phyloP scores from a whole-genome alignment of 2,329 filamentous ascomycete genomes.

The Orbilia brochopaga region DNA sequence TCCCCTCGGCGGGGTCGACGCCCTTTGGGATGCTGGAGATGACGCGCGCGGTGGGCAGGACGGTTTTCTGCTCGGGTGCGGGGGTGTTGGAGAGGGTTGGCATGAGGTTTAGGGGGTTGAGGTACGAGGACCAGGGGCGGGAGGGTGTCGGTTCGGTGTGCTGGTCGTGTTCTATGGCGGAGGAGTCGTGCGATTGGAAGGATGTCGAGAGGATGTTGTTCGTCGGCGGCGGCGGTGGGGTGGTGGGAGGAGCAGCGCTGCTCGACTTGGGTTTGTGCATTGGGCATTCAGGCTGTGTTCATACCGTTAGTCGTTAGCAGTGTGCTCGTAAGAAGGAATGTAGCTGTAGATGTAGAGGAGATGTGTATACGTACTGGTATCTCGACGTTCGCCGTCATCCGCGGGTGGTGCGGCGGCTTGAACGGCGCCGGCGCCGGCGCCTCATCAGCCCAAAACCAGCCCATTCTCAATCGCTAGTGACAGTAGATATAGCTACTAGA shows the following conservation, averaged over 20 bases:
- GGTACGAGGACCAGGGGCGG: slow-evolving; percentile 66
- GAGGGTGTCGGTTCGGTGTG: slow-evolving; percentile 55
- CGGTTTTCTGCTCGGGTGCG: slow-evolving; percentile 72
- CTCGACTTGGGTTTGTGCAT: slow-evolving; percentile 66
- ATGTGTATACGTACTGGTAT: slow-evolving; percentile 31
- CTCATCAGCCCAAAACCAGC: slow-evolving; percentile 73
- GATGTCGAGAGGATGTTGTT: slow-evolving; percentile 55
- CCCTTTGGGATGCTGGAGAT: slow-evolving; percentile 89
- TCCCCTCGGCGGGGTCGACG: slow-evolving; percentile 67
- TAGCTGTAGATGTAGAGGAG: background rate
- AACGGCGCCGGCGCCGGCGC: slow-evolving; percentile 39
- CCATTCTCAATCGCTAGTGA: slow-evolving; percentile 61
- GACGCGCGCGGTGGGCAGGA: slow-evolving; percentile 80
- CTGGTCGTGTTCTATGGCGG: slow-evolving; percentile 53
- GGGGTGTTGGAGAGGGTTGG: slow-evolving; percentile 79
- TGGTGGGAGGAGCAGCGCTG: slow-evolving; percentile 52
- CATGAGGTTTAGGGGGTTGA: slow-evolving; percentile 94
- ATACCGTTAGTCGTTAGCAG: slow-evolving; percentile 51
- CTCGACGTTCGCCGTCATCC: slow-evolving; percentile 22
- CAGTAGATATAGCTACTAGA: slow-evolving; percentile 11
- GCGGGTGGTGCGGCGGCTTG: slow-evolving; percentile 40
- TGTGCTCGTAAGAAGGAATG: slow-evolving; percentile 47
- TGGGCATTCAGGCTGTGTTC: slow-evolving; percentile 69
- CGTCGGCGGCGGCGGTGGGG: slow-evolving; percentile 55
- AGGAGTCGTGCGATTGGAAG: slow-evolving; percentile 56